These are phyloP conservation scores for Gliomastix tumulicola DNA, from an alignment of 2,329 filamentous ascomycete species.

Conservation along the genomic window DNA sequence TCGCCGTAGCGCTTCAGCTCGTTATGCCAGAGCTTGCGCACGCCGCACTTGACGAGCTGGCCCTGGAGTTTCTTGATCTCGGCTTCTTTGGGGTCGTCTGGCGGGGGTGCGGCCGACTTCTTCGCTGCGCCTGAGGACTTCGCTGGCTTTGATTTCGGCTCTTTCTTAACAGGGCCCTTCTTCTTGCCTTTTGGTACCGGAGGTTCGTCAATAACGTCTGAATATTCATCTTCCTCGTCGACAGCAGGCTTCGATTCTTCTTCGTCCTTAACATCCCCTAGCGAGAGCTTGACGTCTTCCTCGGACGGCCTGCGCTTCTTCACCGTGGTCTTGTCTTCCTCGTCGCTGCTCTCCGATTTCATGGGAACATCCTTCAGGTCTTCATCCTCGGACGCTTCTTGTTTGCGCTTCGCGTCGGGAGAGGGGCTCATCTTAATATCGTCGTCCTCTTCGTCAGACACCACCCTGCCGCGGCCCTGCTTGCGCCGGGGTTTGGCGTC, in stretches of 20 bases:
- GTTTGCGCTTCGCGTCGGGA: too few species aligned
- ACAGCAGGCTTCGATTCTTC: constrained; percentile 12
- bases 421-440: too few species aligned
- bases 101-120: constrained; percentile 13
- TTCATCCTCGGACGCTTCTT: too few species aligned
- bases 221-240: constrained; percentile 30
- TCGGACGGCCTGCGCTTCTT: constrained; percentile 7
- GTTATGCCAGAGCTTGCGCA: constrained; percentile 84
- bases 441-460: constrained; percentile 13
- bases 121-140: constrained; percentile 16
- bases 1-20: constrained; percentile 71
- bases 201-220: constrained; percentile 64
- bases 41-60: constrained; percentile 82
- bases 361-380: too few species aligned
- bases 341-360: too few species aligned
- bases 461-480: too few species aligned
- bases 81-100: constrained; percentile 56
- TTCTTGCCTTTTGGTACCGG: constrained; percentile 53
- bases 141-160: constrained; percentile 12
- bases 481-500: too few species aligned
- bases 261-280: too few species aligned
- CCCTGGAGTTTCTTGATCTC: constrained; percentile 86
- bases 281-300: constrained; percentile 9
- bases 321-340: constrained; percentile 4
- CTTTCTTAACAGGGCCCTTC: constrained; percentile 27